phyloP scores from a whole-genome alignment of 2,329 filamentous ascomycete species.

The Aureobasidium uvarum region DNA sequence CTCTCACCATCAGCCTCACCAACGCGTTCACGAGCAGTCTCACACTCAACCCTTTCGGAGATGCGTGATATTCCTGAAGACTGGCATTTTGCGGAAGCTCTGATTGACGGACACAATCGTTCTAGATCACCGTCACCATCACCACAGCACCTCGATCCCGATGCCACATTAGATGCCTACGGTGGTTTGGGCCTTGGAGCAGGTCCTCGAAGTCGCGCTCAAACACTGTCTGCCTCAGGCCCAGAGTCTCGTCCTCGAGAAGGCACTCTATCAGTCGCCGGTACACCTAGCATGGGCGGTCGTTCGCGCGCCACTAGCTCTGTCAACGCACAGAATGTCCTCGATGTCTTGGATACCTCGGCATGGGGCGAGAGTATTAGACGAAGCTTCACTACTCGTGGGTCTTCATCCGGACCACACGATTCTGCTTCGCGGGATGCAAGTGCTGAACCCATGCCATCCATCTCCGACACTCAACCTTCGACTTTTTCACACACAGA shows the following conservation, averaged over 20 bases:
- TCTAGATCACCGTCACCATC: conserved; percentile 32
- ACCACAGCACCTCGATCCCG: conserved; percentile 19
- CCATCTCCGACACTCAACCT: background rate
- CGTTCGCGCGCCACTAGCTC: conserved; percentile 64
- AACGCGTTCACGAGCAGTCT: conserved; percentile 27
- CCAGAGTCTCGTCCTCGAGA: conserved; percentile 14
- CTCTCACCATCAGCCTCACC: conserved; percentile 32
- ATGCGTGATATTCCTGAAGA: conserved; percentile 14
- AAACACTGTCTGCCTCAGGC: conserved; percentile 8
- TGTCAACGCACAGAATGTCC: conserved; percentile 72
- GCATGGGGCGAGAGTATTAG: conserved; percentile 92
- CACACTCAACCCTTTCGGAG: conserved; percentile 1
- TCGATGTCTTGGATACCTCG: conserved; percentile 82
- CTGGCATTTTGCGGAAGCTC: conserved; percentile 26
- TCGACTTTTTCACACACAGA: background rate
- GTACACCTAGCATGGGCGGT: conserved; percentile 29
- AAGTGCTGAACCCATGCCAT: conserved; percentile 11
- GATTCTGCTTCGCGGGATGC: background rate
- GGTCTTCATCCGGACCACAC: background rate
- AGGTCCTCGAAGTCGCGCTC: background rate
- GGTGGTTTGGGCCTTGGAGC: conserved; percentile 18
- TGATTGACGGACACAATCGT: conserved; percentile 25
- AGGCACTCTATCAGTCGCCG: conserved; percentile 7
- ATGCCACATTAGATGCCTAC: conserved; percentile 7
- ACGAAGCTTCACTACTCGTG: conserved; percentile 71